Percentiles rank a stretch among this genome's conserved stretches.
Evolutionary conservation across 306 rosid species (phyloP).

Genomic region (Mimosa pudica): DNA sequence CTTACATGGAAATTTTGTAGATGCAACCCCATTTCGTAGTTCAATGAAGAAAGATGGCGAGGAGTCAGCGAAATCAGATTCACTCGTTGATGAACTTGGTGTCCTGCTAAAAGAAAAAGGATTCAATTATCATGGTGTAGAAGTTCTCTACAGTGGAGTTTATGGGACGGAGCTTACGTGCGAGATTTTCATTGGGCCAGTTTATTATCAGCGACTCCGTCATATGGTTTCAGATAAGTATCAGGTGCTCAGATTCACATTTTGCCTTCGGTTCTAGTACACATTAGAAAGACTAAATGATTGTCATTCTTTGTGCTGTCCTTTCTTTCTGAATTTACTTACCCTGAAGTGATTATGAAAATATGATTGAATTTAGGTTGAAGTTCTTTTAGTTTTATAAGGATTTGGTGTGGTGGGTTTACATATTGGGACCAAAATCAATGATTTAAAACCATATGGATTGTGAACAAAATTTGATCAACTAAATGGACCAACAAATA

Average conservation of each 20-base stretch:
- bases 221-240: slow-evolving; percentile 98
- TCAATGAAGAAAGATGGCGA: slow-evolving; percentile 50
- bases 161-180: slow-evolving; percentile 89
- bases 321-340: slow-evolving; percentile 13
- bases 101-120: slow-evolving; percentile 70
- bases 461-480: too few species aligned
- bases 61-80: slow-evolving; percentile 45
- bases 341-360: slow-evolving; percentile 2
- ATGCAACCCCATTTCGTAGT: slow-evolving; percentile 85
- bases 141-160: slow-evolving; percentile 90
- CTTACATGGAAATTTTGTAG: slow-evolving; percentile 71
- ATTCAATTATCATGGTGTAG: slow-evolving; percentile 87
- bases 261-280: neutral
- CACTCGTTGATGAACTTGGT: slow-evolving; percentile 93
- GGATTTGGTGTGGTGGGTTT: too few species aligned
- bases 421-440: too few species aligned
- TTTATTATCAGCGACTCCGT: slow-evolving; percentile 91
- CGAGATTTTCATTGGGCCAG: slow-evolving; percentile 94
- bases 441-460: too few species aligned
- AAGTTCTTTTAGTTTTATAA: too few species aligned
- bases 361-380: too few species aligned
- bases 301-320: neutral
- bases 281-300: slow-evolving; percentile 1
- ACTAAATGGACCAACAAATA: too few species aligned
- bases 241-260: slow-evolving; percentile 55